Conservation (phyloP, 2,329 filamentous ascomycete genomes). For the Ophiostoma populinum region DNA sequence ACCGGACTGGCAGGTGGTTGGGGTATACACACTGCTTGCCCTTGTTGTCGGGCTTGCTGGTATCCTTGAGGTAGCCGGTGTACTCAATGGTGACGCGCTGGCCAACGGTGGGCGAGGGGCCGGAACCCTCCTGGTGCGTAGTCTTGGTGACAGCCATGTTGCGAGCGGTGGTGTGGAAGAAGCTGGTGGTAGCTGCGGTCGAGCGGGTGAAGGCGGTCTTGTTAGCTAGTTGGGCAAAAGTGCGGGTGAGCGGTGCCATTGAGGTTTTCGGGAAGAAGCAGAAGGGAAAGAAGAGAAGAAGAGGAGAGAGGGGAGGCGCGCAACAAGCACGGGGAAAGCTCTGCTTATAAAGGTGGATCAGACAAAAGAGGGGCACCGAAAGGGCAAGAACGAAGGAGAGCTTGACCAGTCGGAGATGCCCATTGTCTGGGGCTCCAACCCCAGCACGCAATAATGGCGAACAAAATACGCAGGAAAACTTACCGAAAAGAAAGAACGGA, state of each 20-base stretch:
- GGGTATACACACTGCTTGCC: slow-evolving; percentile 46
- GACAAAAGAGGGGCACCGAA: not conserved
- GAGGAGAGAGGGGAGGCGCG: not conserved
- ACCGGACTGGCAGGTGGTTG: no score
- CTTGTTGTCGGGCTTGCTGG: slow-evolving; percentile 40
- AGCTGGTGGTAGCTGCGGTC: slow-evolving; percentile 3
- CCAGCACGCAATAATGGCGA: no score
- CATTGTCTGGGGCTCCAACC: no score
- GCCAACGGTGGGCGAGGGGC: slow-evolving; percentile 41
- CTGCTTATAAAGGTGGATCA: no score
- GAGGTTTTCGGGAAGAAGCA: not conserved
- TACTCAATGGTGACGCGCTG: slow-evolving; percentile 79
- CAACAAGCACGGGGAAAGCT: not conserved
- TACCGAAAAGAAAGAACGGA: no score
- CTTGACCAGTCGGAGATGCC: no score
- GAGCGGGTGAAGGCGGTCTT: slow-evolving; percentile 1
- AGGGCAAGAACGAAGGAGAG: no score
- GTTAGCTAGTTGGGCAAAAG: slow-evolving; percentile 6
- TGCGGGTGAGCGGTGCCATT: slow-evolving; percentile 6
- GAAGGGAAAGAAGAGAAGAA: not conserved
- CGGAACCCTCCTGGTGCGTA: slow-evolving; percentile 41
- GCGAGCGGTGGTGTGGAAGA: slow-evolving; percentile 11
- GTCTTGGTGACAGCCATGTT: slow-evolving; percentile 62
- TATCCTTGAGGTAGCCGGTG: slow-evolving; percentile 70
- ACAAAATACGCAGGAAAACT: no score